These are phyloP conservation scores for Amylostereum areolatum DNA, from an alignment of 1,284 basidiomycete species.

Conservation along the genomic window DNA sequence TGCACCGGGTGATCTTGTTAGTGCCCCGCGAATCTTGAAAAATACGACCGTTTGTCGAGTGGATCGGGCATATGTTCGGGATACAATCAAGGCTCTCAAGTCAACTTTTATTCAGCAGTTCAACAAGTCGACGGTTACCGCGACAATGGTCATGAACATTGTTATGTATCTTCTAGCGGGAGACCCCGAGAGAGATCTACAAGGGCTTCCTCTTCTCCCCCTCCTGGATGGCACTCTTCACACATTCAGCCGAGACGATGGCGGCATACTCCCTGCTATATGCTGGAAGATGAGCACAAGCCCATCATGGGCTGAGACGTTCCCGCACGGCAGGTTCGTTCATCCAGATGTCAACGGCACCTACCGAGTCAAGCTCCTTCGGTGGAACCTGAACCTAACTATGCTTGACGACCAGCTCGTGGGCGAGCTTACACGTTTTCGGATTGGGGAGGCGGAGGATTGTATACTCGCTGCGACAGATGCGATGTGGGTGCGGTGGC, in stretches of 20 bases:
- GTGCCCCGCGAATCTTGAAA: neutral
- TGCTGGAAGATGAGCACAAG: neutral
- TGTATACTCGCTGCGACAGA: neutral
- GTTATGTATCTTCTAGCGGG: neutral
- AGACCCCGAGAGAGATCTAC: neutral
- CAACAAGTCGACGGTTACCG: neutral
- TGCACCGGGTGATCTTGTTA: neutral
- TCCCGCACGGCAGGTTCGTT: slow-evolving; percentile 49
- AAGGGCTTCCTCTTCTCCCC: neutral
- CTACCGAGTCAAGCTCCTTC: neutral
- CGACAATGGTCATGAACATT: neutral
- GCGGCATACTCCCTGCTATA: too few relatives aligned
- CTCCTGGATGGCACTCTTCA: neutral
- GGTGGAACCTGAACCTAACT: neutral
- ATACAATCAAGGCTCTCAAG: neutral
- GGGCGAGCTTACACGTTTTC: neutral
- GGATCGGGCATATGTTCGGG: neutral
- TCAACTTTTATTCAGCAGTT: neutral
- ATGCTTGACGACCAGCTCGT: neutral
- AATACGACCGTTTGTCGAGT: neutral
- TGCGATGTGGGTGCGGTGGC: neutral
- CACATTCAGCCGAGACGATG: neutral
- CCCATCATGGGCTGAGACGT: neutral
- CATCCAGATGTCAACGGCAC: slow-evolving; percentile 20
- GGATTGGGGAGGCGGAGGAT: too few relatives aligned